Evolutionary conservation across 2,329 filamentous ascomycete genomes (phyloP).

Genomic region (Trichoderma sp.): DNA sequence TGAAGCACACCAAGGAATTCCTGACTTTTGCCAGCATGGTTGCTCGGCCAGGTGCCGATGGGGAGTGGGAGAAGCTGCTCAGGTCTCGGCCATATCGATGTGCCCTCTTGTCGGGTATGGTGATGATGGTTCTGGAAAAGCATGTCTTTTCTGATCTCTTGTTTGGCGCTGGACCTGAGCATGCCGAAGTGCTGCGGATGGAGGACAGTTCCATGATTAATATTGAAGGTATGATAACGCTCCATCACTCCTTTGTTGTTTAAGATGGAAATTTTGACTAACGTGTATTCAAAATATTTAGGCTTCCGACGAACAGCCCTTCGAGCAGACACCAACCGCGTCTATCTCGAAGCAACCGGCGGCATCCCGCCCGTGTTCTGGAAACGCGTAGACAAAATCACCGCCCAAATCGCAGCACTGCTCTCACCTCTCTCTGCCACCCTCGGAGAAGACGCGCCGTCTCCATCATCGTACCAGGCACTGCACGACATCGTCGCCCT

Average conservation of each 20-base stretch:
- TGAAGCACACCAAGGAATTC: constrained; percentile 25
- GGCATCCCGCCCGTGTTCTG: constrained; percentile 30
- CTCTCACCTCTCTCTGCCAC: constrained; percentile 28
- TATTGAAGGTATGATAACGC: constrained; percentile 27
- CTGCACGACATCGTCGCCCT: constrained; percentile 32
- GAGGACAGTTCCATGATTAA: constrained; percentile 27
- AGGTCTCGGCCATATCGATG: constrained; percentile 24
- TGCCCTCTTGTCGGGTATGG: constrained; percentile 29
- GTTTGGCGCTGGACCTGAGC: constrained; percentile 32
- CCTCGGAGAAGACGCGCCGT: constrained; percentile 19
- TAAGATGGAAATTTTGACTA: background rate
- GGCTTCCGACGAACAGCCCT: constrained; percentile 31
- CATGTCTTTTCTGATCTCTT: constrained; percentile 30
- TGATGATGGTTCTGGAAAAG: constrained; percentile 30
- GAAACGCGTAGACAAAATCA: constrained; percentile 31
- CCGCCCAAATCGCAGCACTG: constrained; percentile 24
- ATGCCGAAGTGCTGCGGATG: constrained; percentile 24
- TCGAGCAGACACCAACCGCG: constrained; percentile 27
- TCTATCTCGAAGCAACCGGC: constrained; percentile 24
- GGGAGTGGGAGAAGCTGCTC: constrained; percentile 31
- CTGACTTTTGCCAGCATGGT: constrained; percentile 27
- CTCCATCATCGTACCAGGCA: constrained; percentile 24
- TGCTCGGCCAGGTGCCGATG: constrained; percentile 28
- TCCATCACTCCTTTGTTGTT: background rate
- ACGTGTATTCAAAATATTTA: constrained; percentile 12